phyloP scores from a whole-genome alignment of 2,329 filamentous ascomycete species.

The Colletotrichum sp. region DNA sequence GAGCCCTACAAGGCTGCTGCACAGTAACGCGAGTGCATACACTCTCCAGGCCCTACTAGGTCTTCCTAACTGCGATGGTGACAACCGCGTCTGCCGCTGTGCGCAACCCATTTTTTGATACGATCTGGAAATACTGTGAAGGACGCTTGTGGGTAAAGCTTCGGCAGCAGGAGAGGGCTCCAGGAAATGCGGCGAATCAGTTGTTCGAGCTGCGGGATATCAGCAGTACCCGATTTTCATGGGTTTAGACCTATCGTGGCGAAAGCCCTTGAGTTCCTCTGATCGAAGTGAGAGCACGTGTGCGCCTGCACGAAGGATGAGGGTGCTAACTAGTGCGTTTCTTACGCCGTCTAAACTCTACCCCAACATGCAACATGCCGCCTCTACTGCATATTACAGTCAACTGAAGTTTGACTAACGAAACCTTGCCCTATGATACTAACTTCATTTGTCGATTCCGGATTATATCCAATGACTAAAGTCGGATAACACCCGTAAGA shows the following conservation, averaged over 20 bases:
- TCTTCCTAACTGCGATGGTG: not conserved
- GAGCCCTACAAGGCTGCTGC: not conserved
- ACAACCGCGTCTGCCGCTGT: not conserved
- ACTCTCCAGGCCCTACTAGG: not conserved
- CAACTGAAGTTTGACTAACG: not conserved
- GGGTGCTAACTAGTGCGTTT: not conserved
- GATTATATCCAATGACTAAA: not conserved
- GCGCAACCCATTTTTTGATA: not conserved
- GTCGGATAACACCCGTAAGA: not conserved
- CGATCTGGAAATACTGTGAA: not conserved
- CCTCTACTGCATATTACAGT: not conserved
- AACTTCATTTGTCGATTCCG: not conserved
- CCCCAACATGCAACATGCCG: not conserved
- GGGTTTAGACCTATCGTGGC: not conserved
- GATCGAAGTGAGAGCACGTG: not conserved
- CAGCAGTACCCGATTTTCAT: not conserved
- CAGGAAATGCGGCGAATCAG: not conserved
- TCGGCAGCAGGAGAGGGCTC: not conserved
- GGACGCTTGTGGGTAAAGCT: not conserved
- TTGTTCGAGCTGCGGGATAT: not conserved
- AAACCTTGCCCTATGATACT: not conserved
- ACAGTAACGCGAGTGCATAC: not conserved
- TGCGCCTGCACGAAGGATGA: not conserved
- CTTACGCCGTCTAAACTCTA: not conserved
- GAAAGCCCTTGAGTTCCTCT: not conserved